These are phyloP conservation scores for Passalora sequoiae DNA, from an alignment of 2,329 filamentous ascomycete genomes.

Conservation along the genomic window DNA sequence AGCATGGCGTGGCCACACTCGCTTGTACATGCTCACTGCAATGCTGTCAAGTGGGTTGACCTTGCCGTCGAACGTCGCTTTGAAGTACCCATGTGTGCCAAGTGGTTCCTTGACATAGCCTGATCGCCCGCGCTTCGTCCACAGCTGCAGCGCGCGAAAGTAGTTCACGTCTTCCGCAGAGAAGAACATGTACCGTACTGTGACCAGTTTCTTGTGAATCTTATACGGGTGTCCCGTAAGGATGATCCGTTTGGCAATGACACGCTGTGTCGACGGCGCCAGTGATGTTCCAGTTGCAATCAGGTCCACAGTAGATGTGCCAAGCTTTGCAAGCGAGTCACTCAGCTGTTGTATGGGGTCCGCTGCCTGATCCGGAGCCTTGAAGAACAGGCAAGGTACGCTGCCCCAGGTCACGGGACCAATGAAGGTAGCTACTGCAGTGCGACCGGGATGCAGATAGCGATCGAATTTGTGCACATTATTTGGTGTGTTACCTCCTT, in stretches of 20 bases:
- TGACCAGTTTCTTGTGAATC: slow-evolving; percentile 97
- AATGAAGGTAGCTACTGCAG: slow-evolving; percentile 81
- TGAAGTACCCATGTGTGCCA: slow-evolving; percentile 99
- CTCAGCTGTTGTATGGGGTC: slow-evolving; percentile 40
- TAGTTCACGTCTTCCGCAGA: slow-evolving; percentile 89
- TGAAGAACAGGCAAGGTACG: slow-evolving; percentile 86
- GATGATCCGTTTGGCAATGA: slow-evolving; percentile 90
- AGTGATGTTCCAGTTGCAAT: slow-evolving; percentile 84
- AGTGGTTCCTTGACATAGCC: slow-evolving; percentile 92
- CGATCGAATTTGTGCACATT: slow-evolving; percentile 96
- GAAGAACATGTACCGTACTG: slow-evolving; percentile 99
- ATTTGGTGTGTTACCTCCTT: slow-evolving; percentile 84
- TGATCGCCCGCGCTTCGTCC: slow-evolving; percentile 82
- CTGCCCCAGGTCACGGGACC: slow-evolving; percentile 90
- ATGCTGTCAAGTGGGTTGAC: slow-evolving; percentile 95
- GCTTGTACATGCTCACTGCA: slow-evolving; percentile 65
- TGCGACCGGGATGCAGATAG: slow-evolving; percentile 84
- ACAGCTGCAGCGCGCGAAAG: slow-evolving; percentile 95
- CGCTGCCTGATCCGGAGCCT: slow-evolving; percentile 43
- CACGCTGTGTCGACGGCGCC: slow-evolving; percentile 65
- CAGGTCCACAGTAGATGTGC: slow-evolving; percentile 52
- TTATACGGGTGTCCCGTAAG: slow-evolving; percentile 96
- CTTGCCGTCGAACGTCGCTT: slow-evolving; percentile 92
- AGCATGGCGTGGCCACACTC: slow-evolving; percentile 55
- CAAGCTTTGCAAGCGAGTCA: slow-evolving; percentile 26